These are phyloP conservation scores for Crithidia fasciculata DNA, from an alignment of 208 protist species.

Conservation along the genomic window DNA sequence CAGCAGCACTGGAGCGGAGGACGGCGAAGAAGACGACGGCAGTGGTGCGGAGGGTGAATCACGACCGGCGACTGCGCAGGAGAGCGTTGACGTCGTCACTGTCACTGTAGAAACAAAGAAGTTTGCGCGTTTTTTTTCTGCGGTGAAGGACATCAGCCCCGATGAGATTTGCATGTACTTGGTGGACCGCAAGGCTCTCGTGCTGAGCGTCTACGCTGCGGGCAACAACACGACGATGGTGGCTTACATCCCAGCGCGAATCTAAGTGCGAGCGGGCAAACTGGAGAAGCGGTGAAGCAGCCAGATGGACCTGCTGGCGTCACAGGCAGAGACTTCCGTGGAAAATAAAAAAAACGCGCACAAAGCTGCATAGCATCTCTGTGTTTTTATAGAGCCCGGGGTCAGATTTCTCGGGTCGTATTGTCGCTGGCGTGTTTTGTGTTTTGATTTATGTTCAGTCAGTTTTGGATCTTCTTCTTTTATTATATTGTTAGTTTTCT, in stretches of 20 bases:
- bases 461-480: no score
- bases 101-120: conserved; percentile 69
- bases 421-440: no score
- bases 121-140: conserved; percentile 77
- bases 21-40: conserved; percentile 12
- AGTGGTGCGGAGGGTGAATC: conserved; percentile 15
- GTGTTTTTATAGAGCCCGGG: no score
- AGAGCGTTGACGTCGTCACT: conserved; percentile 16
- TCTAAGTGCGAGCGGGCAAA: not conserved
- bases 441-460: no score
- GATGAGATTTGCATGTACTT: conserved; percentile 58
- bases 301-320: no score
- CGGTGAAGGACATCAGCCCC: conserved; percentile 63
- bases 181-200: conserved; percentile 55
- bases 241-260: conserved; percentile 75
- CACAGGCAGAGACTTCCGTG: no score
- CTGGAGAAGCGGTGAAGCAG: conserved; percentile 19
- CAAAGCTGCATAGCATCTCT: not conserved
- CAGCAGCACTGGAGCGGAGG: not conserved
- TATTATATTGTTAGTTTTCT: no score
- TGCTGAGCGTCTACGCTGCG: conserved; percentile 60
- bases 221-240: conserved; percentile 61
- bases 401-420: no score
- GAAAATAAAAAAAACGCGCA: not conserved
- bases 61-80: not conserved